phyloP scores from a whole-genome alignment of 2,329 filamentous ascomycete genomes.

The Penicillium sp. region DNA sequence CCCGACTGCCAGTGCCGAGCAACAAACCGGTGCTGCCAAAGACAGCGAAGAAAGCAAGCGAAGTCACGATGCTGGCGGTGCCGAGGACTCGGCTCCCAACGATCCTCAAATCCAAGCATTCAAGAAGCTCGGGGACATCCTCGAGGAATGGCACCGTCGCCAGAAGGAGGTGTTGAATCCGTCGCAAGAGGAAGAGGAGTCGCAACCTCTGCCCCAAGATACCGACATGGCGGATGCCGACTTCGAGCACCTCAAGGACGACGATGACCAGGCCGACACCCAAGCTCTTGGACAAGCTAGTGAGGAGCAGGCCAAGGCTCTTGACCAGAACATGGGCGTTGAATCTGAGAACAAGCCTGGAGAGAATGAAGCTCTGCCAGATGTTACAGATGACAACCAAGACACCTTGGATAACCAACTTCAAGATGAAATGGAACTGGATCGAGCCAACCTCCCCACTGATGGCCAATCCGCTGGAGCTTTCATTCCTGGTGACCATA shows the following conservation, averaged over 20 bases:
- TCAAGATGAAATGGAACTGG: constrained; percentile 44
- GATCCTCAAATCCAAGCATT: constrained; percentile 63
- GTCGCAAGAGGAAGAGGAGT: constrained; percentile 50
- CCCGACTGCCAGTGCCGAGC: constrained; percentile 44
- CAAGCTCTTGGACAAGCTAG: constrained; percentile 86
- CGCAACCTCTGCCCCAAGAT: constrained; percentile 53
- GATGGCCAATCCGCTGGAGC: constrained; percentile 44
- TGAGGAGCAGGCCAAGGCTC: constrained; percentile 76
- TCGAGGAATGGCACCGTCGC: constrained; percentile 88
- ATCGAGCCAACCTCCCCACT: constrained; percentile 31
- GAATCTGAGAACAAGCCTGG: constrained; percentile 58
- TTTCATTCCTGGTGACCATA: constrained; percentile 50
- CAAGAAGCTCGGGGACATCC: constrained; percentile 86
- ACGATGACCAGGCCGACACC: constrained; percentile 73
- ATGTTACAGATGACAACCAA: constrained; percentile 41
- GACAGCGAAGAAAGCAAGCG: constrained; percentile 38
- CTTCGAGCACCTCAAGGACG: constrained; percentile 87
- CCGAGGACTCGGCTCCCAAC: constrained; percentile 32
- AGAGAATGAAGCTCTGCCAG: constrained; percentile 55
- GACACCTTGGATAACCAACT: constrained; percentile 44
- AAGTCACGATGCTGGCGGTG: constrained; percentile 36
- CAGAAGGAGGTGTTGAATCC: constrained; percentile 72
- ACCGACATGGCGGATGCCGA: constrained; percentile 73
- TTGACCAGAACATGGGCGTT: constrained; percentile 85
- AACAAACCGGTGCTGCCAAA: constrained; percentile 41